These are phyloP conservation scores for Eucalyptus cladocalyx DNA, from an alignment of 345 rosid genomes.

Conservation along the genomic window DNA sequence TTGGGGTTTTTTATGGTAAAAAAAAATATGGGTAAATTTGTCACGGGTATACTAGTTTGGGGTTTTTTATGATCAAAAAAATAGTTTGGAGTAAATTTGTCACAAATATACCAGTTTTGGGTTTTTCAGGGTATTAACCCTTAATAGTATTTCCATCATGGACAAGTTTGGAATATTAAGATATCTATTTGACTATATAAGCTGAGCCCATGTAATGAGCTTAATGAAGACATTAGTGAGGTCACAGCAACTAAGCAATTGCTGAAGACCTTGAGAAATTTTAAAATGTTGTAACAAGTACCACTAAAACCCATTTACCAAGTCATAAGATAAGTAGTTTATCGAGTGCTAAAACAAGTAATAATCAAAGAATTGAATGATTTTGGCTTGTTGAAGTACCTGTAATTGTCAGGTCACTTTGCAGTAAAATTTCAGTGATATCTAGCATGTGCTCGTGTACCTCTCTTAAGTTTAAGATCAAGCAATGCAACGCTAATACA, in stretches of 20 bases:
- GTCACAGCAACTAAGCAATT: neutral
- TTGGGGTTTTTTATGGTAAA: no score
- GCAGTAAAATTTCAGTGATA: neutral
- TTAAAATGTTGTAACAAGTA: neutral
- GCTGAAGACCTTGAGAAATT: neutral
- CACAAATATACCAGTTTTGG: rapidly evolving
- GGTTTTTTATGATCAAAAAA: no score
- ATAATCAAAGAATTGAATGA: neutral
- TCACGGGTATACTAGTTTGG: rapidly evolving
- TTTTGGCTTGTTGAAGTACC: neutral
- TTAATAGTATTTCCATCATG: no score
- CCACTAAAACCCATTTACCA: neutral
- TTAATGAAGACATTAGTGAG: neutral
- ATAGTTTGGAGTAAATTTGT: no score
- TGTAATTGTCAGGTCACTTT: neutral
- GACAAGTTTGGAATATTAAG: neutral
- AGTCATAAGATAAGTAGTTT: neutral
- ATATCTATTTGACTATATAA: neutral
- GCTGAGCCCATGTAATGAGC: neutral
- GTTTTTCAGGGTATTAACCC: no score
- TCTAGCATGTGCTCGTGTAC: neutral
- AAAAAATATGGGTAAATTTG: no score
- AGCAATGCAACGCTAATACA: neutral
- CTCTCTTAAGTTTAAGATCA: neutral
- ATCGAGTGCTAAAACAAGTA: neutral